Evolutionary conservation across 495 filamentous ascomycete species (phyloP).

Genomic region (Thozetella sp.): DNA sequence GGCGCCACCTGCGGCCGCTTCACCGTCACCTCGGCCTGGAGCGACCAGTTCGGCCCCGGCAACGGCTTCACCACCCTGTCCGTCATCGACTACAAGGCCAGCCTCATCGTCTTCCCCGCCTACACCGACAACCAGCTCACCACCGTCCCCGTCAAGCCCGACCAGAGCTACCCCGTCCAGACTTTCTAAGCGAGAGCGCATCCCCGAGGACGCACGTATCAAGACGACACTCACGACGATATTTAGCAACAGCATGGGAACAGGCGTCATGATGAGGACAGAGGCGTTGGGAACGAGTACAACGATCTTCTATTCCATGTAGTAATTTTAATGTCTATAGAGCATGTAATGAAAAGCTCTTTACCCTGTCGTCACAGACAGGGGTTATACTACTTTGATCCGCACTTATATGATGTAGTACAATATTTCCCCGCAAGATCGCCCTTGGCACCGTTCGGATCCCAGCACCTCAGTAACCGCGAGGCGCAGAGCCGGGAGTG

Average conservation of each 20-base stretch:
- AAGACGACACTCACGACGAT: background rate
- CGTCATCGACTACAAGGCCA: constrained; percentile 41
- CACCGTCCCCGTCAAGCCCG: constrained; percentile 47
- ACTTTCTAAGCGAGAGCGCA: constrained; percentile 14
- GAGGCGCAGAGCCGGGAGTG: too few species aligned
- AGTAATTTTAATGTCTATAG: background rate
- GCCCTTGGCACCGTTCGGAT: too few species aligned
- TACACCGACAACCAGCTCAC: constrained; percentile 48
- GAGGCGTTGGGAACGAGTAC: background rate
- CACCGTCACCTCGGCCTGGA: constrained; percentile 56
- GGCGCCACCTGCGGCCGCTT: constrained; percentile 45
- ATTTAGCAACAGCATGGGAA: too few species aligned
- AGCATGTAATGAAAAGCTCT: background rate
- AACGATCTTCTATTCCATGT: background rate
- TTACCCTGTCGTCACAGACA: background rate
- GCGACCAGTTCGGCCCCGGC: constrained; percentile 52
- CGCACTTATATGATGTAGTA: too few species aligned
- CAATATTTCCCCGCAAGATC: too few species aligned
- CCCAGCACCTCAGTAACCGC: too few species aligned
- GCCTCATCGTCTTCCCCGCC: constrained; percentile 48
- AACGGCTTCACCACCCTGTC: constrained; percentile 56
- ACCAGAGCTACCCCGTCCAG: constrained; percentile 55
- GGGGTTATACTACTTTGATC: too few species aligned
- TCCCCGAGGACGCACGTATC: background rate
- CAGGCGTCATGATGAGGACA: background rate